A percentile compares a stretch with the other conserved stretches of the same genome.
phyloP scores from a whole-genome alignment of 192 early-diverging fungal species.

The Funneliformis geosporum region DNA sequence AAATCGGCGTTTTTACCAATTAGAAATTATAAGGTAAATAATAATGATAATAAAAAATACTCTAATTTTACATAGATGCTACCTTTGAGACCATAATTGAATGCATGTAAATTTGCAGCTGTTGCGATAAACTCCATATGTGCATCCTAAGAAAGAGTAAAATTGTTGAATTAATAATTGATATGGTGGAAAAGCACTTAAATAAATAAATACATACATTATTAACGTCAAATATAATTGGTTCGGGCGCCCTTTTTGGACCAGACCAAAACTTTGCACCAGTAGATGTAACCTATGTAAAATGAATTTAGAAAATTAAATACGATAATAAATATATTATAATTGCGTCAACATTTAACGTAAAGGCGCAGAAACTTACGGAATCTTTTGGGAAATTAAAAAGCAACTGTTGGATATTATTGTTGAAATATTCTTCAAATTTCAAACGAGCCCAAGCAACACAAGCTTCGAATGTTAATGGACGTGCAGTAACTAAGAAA shows the following conservation, averaged over 20 bases:
- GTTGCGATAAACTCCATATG: conserved; percentile 92
- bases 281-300: conserved; percentile 68
- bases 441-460: conserved; percentile 86
- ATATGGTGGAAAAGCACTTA: background rate
- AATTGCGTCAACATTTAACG: too few species aligned
- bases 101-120: conserved; percentile 92
- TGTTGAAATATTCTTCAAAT: conserved; percentile 94
- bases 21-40: background rate
- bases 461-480: conserved; percentile 89
- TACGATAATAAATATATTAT: too few species aligned
- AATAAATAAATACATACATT: conserved; percentile 49
- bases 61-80: background rate
- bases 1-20: conserved; percentile 74
- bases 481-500: conserved; percentile 77
- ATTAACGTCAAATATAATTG: conserved; percentile 77
- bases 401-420: conserved; percentile 91
- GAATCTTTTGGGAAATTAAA: conserved; percentile 98
- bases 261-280: conserved; percentile 97
- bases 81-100: conserved; percentile 93
- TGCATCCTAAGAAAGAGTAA: conserved; percentile 39
- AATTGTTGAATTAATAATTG: background rate
- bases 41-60: too few species aligned
- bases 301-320: background rate
- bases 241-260: conserved; percentile 90
- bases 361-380: conserved; percentile 30